Base-by-base conservation (phyloP, 805 yeast species). In the Candida boleticola region DNA sequence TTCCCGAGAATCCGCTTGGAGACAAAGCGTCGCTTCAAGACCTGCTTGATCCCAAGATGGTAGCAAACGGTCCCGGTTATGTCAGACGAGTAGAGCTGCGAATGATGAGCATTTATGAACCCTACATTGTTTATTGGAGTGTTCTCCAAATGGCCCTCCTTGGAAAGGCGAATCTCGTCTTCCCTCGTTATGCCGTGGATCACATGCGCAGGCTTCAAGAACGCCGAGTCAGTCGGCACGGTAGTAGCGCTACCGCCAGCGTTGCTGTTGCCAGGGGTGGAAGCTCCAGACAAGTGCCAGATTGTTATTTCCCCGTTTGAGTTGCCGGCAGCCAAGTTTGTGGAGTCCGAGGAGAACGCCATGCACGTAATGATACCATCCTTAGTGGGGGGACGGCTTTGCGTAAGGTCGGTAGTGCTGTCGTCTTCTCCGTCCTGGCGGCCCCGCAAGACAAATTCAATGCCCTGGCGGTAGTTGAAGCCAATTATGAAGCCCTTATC, bases 301-400 rank as follows among this genome's bases (percentile, higher is more conserved):
- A 86, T 50, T 22, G 73, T 64, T 2, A 90, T 72, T 41, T 68
- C 69, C 0, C 97, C 98, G 18, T 72, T 63, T 4, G 70, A 66
- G 49, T 75, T 80, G 1, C 96, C 95, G 0, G 81, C 83, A 0
- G 85, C 88, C 2, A 89, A 48, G 52, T 74, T 77, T 0, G 84
- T 71, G 1, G 86, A 83, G 56, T 90, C 96, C 5, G 77, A 64
- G 0, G 93, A 83, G 11, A 84, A 61, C 0, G 79, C 69, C 19
- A 89, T 53, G 2, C 78, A 46, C 0, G 85, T 73, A 71, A 31
- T 31, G 16, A 41, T 29, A 18, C 29, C 40, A 17, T 20, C 21
- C 18, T 29, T 25, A 7, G 39, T 19, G 20, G 30, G 10, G 6
- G 21, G 18, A 27, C 30, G 17, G 25, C 25, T 5, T 44, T 43